Evolutionary conservation across 352 stramenopile species (phyloP).

Genomic region (Phytophthora nicotianae): DNA sequence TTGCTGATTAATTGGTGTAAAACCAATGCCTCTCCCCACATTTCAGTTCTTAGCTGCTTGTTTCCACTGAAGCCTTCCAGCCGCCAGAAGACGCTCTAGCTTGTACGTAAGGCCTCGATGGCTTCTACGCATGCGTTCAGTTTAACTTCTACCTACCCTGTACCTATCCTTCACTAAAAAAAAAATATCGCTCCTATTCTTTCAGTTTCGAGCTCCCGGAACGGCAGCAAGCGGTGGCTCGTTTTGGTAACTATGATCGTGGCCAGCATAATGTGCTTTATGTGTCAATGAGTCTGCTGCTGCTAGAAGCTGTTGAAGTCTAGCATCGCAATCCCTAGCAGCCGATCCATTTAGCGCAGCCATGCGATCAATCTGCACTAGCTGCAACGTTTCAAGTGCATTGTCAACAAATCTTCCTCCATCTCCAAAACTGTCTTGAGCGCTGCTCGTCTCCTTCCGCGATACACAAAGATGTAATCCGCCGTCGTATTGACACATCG

Average conservation of each 20-base stretch:
- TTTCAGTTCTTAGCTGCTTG: too few relatives aligned
- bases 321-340: constrained; percentile 2
- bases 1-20: too few relatives aligned
- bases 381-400: constrained; percentile 31
- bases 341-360: constrained; percentile 6
- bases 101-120: not conserved
- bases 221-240: constrained; percentile 16
- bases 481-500: constrained; percentile 45
- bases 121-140: constrained; percentile 8
- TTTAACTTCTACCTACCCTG: constrained; percentile 14
- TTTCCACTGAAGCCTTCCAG: not conserved
- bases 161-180: not conserved
- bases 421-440: constrained; percentile 3
- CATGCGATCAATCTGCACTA: constrained; percentile 38
- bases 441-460: constrained; percentile 14
- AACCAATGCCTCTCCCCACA: too few relatives aligned
- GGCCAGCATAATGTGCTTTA: constrained; percentile 6
- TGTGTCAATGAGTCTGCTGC: constrained; percentile 15
- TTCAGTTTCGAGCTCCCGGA: constrained; percentile 16
- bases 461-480: constrained; percentile 54
- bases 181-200: constrained; percentile 5
- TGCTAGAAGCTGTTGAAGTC: constrained; percentile 19
- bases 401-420: constrained; percentile 7
- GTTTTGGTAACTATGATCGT: constrained; percentile 13
- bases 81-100: not conserved